Conservation (phyloP, 495 filamentous ascomycete genomes). For the Ramalina peruviana region DNA sequence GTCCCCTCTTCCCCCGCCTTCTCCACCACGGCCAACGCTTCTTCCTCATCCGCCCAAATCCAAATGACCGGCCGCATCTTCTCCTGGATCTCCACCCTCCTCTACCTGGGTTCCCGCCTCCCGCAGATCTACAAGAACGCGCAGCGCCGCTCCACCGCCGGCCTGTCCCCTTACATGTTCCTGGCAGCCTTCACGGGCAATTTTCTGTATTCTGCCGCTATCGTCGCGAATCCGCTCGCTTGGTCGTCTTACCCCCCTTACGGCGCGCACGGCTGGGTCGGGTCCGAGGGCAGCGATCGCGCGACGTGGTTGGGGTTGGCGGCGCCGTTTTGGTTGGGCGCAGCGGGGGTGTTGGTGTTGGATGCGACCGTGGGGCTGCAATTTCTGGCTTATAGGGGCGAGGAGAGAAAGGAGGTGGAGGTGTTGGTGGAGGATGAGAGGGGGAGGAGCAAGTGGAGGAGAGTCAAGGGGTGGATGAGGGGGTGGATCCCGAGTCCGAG, state of each 20-base stretch:
- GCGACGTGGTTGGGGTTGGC: slow-evolving; percentile 43
- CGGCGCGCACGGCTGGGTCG: slow-evolving; percentile 55
- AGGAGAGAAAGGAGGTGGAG: slow-evolving; percentile 24
- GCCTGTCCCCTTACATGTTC: slow-evolving; percentile 56
- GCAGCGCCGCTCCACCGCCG: slow-evolving; percentile 49
- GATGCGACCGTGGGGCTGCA: slow-evolving; percentile 55
- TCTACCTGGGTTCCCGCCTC: slow-evolving; percentile 57
- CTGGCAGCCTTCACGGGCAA: slow-evolving; percentile 60
- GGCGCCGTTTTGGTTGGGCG: slow-evolving; percentile 58
- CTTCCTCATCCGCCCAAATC: slow-evolving; percentile 18
- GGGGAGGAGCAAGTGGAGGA: slow-evolving; percentile 35
- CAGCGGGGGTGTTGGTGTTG: slow-evolving; percentile 51
- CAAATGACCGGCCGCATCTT: slow-evolving; percentile 41
- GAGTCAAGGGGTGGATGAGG: slow-evolving; percentile 53
- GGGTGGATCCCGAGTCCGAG: slow-evolving; percentile 43
- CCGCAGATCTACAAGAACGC: slow-evolving; percentile 61
- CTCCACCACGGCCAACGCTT: slow-evolving; percentile 4
- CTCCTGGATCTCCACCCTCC: slow-evolving; percentile 51
- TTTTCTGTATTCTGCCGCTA: slow-evolving; percentile 53
- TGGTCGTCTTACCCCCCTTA: slow-evolving; percentile 47
- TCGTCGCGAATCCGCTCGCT: slow-evolving; percentile 54
- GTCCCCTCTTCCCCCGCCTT: neutral
- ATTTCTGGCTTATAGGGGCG: slow-evolving; percentile 42
- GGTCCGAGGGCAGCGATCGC: slow-evolving; percentile 40
- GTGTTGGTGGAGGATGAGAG: slow-evolving; percentile 23